A percentile compares a stretch with the other conserved stretches of the same genome.
Evolutionary conservation across 2,329 filamentous ascomycete species (phyloP).

Genomic region (Colletotrichum higginsianum): DNA sequence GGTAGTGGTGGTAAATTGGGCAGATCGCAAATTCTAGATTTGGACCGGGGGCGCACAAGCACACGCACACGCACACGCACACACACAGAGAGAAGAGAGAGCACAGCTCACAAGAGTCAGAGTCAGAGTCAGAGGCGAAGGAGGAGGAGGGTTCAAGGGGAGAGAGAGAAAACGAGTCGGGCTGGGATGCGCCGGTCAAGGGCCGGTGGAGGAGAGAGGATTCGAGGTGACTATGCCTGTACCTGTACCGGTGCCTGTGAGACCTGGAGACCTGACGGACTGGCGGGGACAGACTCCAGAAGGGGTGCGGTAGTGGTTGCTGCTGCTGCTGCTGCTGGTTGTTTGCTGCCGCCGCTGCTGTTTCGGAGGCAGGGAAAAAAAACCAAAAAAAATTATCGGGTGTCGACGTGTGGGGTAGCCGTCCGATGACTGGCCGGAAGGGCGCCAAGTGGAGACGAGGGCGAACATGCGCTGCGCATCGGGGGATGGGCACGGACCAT

Average conservation of each 20-base stretch:
- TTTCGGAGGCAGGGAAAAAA: constrained; percentile 34
- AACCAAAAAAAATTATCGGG: constrained; percentile 40
- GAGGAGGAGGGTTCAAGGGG: background rate
- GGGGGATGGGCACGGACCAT: constrained; percentile 24
- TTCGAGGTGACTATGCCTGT: too few relatives aligned
- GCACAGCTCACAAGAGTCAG: background rate
- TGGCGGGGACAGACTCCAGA: background rate
- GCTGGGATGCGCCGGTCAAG: constrained; percentile 4
- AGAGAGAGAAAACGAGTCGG: constrained; percentile 2
- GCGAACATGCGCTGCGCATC: constrained; percentile 28
- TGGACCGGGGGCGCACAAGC: background rate
- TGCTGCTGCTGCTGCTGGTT: too few relatives aligned
- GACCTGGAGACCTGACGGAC: too few relatives aligned
- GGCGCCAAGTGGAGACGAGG: background rate
- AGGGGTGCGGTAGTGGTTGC: background rate
- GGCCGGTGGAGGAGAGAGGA: constrained; percentile 1
- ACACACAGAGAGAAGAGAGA: too few relatives aligned
- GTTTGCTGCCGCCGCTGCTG: constrained; percentile 10
- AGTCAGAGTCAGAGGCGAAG: constrained; percentile 1
- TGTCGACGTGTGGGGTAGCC: constrained; percentile 38
- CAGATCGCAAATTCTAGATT: constrained; percentile 10
- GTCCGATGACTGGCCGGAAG: constrained; percentile 11
- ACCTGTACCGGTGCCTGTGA: too few relatives aligned
- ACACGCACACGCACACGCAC: background rate
- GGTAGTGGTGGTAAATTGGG: background rate